Evolutionary conservation across 495 filamentous ascomycete species (phyloP).

Genomic region (Venustampulla echinocandica): DNA sequence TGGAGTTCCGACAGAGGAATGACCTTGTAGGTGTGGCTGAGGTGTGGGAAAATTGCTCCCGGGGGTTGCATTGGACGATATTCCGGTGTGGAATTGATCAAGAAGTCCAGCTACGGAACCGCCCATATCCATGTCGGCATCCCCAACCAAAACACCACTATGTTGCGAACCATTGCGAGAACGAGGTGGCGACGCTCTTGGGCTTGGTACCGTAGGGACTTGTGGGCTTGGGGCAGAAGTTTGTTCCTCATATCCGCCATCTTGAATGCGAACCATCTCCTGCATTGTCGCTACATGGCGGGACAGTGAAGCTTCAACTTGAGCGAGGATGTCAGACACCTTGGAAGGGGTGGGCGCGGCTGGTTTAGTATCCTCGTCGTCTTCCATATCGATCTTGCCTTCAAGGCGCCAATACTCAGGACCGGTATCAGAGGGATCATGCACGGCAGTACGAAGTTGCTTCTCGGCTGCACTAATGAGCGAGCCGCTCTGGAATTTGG

Average conservation of each 20-base stretch:
- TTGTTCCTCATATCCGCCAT: constrained; percentile 60
- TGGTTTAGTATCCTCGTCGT: constrained; percentile 47
- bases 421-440: constrained; percentile 43
- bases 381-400: constrained; percentile 46
- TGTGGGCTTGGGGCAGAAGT: constrained; percentile 29
- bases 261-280: constrained; percentile 57
- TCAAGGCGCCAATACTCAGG: constrained; percentile 58
- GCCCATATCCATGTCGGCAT: constrained; percentile 59
- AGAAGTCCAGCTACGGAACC: constrained; percentile 52
- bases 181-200: constrained; percentile 15
- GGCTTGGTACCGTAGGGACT: constrained; percentile 15
- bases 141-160: constrained; percentile 43
- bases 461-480: constrained; percentile 56
- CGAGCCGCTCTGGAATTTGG: constrained; percentile 60
- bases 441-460: constrained; percentile 46
- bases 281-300: constrained; percentile 39
- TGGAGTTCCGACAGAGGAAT: constrained; percentile 41
- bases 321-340: constrained; percentile 56
- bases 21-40: constrained; percentile 32
- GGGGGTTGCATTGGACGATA: constrained; percentile 43
- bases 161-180: constrained; percentile 37
- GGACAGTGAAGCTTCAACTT: constrained; percentile 47
- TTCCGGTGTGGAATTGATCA: constrained; percentile 53
- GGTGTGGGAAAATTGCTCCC: constrained; percentile 26
- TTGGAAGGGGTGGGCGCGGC: constrained; percentile 50